Conservation (phyloP, 352 stramenopile species). For the Achlya hypogyna region DNA sequence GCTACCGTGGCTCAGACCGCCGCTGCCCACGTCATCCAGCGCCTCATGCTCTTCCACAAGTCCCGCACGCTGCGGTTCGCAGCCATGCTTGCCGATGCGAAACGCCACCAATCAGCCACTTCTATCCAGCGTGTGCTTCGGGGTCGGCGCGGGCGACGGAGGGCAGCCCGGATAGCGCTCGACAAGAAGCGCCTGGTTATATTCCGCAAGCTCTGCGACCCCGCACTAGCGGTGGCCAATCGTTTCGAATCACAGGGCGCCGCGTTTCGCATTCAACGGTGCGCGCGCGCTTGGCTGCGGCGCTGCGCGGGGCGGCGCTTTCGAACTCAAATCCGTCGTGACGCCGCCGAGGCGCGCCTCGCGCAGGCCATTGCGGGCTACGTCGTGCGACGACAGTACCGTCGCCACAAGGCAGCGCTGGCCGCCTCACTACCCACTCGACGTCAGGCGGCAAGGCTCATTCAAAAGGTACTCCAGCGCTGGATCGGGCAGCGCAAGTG, state of each 20-base stretch:
- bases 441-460: background rate
- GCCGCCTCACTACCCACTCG: background rate
- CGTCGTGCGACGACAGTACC: background rate
- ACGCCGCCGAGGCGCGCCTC: background rate
- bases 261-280: constrained; percentile 13
- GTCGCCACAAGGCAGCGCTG: background rate
- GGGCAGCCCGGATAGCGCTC: background rate
- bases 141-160: background rate
- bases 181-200: background rate
- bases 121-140: background rate
- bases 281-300: background rate
- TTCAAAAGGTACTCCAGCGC: background rate
- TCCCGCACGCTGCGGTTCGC: background rate
- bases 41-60: constrained; percentile 4
- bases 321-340: background rate
- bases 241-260: constrained; percentile 13
- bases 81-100: constrained; percentile 5
- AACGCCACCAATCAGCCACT: background rate
- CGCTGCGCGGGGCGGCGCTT: background rate
- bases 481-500: constrained; percentile 16
- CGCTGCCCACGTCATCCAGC: constrained; percentile 5
- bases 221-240: constrained; percentile 2
- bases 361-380: background rate
- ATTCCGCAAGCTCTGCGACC: background rate
- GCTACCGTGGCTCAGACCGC: background rate